Percentiles rank a stretch among this genome's conserved stretches.
Evolutionary conservation across 345 rosid genomes (phyloP).

Genomic region (Gossypium bickii): DNA sequence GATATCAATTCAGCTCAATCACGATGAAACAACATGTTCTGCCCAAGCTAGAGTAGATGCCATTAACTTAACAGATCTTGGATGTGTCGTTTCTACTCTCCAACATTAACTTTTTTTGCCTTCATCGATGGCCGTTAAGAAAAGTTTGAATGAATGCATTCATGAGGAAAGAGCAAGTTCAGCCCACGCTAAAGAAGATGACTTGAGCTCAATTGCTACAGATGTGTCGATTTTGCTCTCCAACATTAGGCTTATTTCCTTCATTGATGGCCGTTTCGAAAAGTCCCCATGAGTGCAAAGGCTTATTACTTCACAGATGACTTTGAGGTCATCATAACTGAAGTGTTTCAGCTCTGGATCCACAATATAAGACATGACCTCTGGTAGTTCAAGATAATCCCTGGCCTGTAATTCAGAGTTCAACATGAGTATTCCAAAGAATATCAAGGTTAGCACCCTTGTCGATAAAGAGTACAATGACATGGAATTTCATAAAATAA

Average conservation of each 20-base stretch:
- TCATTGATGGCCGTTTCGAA: not conserved
- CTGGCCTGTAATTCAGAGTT: slow-evolving; percentile 53
- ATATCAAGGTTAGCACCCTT: slow-evolving; percentile 1
- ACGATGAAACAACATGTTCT: not conserved
- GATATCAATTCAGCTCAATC: not conserved
- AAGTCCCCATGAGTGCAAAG: slow-evolving; percentile 60
- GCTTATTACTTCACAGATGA: slow-evolving; percentile 67
- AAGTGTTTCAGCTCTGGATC: slow-evolving; percentile 91
- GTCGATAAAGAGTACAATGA: not conserved
- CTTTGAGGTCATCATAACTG: slow-evolving; percentile 64
- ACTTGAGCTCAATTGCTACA: not conserved
- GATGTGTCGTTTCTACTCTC: not conserved
- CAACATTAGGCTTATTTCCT: not conserved
- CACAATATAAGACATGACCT: slow-evolving; percentile 68
- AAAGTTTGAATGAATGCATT: slow-evolving; percentile 54
- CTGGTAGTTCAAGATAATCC: slow-evolving; percentile 75
- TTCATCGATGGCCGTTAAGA: not conserved
- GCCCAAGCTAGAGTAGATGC: not conserved
- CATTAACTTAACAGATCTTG: not conserved
- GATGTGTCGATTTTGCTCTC: slow-evolving; percentile 2
- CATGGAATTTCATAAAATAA: not conserved
- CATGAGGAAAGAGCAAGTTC: slow-evolving; percentile 2
- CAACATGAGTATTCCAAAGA: not conserved
- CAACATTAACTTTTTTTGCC: not conserved
- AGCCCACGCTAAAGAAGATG: slow-evolving; percentile 5